These are phyloP conservation scores for Boletus sensibilis DNA, from an alignment of 768 basidiomycete species.

Conservation along the genomic window DNA sequence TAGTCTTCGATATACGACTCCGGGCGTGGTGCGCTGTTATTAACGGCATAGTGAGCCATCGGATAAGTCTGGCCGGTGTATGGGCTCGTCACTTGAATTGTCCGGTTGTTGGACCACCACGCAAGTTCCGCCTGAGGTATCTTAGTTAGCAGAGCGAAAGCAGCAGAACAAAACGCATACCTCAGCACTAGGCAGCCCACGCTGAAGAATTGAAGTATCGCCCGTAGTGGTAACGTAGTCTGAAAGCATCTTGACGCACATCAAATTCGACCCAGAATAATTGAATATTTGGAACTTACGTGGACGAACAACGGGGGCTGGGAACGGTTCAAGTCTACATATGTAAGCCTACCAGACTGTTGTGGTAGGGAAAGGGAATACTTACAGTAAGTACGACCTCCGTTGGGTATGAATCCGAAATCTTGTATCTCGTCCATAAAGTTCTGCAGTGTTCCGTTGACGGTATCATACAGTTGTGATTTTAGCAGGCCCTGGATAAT, in stretches of 20 bases:
- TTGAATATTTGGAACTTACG: slow-evolving; percentile 36
- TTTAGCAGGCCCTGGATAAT: slow-evolving; percentile 84
- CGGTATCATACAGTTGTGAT: slow-evolving; percentile 70
- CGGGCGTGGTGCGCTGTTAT: slow-evolving; percentile 83
- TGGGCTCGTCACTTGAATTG: slow-evolving; percentile 63
- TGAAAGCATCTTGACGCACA: slow-evolving; percentile 68
- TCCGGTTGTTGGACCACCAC: slow-evolving; percentile 83
- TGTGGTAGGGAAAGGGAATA: background rate
- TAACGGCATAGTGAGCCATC: slow-evolving; percentile 73
- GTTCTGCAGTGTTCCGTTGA: slow-evolving; percentile 79
- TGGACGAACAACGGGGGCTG: slow-evolving; percentile 89
- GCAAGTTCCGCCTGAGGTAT: slow-evolving; percentile 62
- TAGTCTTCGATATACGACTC: slow-evolving; percentile 86
- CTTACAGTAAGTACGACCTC: slow-evolving; percentile 85
- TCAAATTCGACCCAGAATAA: background rate
- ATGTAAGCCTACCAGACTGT: background rate
- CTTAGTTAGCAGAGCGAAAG: background rate
- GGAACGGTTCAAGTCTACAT: slow-evolving; percentile 78
- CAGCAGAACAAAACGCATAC: slow-evolving; percentile 34
- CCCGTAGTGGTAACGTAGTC: slow-evolving; percentile 73
- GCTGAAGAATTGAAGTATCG: slow-evolving; percentile 69
- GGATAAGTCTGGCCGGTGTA: slow-evolving; percentile 64
- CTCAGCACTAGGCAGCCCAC: slow-evolving; percentile 85
- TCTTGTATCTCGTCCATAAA: slow-evolving; percentile 90
- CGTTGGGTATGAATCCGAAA: slow-evolving; percentile 93